Conservation (phyloP, 805 yeast species). For the Saccharomycopsis babjevae region DNA sequence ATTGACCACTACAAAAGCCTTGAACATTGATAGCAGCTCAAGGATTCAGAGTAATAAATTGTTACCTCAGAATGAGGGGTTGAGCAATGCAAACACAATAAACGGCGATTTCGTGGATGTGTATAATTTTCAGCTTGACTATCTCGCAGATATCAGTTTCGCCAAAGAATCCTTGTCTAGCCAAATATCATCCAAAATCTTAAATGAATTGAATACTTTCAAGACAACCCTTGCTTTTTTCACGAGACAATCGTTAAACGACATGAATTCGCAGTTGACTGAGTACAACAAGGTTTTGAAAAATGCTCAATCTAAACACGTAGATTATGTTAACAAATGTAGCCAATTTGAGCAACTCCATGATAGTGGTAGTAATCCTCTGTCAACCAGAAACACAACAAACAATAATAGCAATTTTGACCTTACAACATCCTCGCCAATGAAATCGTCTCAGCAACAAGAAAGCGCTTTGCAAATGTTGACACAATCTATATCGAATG, state of each 20-base stretch:
- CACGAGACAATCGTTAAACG: not conserved
- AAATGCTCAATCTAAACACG: not conserved
- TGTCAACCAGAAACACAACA: not conserved
- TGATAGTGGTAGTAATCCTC: constrained; percentile 1
- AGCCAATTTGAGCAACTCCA: constrained; percentile 11
- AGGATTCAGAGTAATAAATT: not conserved
- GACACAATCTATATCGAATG: constrained; percentile 10
- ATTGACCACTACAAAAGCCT: not conserved
- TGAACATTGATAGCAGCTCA: not conserved
- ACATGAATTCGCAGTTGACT: constrained; percentile 1
- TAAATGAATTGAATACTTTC: constrained; percentile 10
- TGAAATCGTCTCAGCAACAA: constrained; percentile 1
- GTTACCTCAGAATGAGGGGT: not conserved
- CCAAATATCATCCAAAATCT: constrained; percentile 15
- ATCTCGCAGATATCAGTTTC: constrained; percentile 12
- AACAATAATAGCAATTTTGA: not conserved
- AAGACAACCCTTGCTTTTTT: constrained; percentile 1
- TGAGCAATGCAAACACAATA: not conserved
- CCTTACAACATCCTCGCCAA: constrained; percentile 1
- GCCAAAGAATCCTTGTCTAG: constrained; percentile 11
- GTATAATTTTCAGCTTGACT: constrained; percentile 15
- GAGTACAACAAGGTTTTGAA: constrained; percentile 7
- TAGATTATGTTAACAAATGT: constrained; percentile 14
- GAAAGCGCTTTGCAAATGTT: constrained; percentile 8
- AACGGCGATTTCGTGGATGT: not conserved